Base-by-base conservation (phyloP, 2,329 filamentous ascomycete species). In the Zarea fungicola region DNA sequence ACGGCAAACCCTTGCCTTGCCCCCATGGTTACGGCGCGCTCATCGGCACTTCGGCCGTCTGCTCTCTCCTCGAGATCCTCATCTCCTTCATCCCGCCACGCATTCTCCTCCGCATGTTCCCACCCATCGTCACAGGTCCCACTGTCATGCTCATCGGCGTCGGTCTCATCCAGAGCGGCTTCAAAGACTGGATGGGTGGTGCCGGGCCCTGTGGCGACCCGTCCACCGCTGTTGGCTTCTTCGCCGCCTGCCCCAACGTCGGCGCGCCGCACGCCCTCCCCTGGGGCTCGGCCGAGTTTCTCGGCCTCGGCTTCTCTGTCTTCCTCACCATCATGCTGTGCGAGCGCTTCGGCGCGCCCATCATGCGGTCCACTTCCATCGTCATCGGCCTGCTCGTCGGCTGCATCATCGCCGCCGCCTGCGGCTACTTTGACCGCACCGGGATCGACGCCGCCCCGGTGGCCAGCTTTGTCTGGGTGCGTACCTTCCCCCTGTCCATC, bases 341-440 rank as follows among this genome's bases (percentile, higher is more conserved):
- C 62, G 88, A 93, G 65, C 80, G 87, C 10, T 90, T 91, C 57
- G 89, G 89, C 1, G 78, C 86, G 0, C 88, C 89, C 0, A 85
- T 93, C 55, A 91, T 93, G 85, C 91, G 91, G 62, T 87, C 83
- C 3, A 85, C 81, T 7, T 83, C 84, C 25, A 87, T 92, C 26
- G 80, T 91, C 35, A 74, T 89, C 49, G 87, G 88, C 13, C 74
- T 91, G 5, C 75, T 89, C 0, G 62, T 84, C 1, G 88, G 88
- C 39, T 91, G 87, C 66, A 85, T 90, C 58, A 86, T 93, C 52
- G 87, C 85, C 10, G 87, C 77, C 0, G 87, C 87, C 1, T 83
- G 78, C 44, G 87, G 87, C 25, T 93, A 92, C 66, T 92, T 91
- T 60, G 84, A 87, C 60, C 71, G 73, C n/a, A 74, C 73, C n/a